These are phyloP conservation scores for Setaria italica DNA, from an alignment of 202 grass and related monocot genomes.

Conservation along the genomic window DNA sequence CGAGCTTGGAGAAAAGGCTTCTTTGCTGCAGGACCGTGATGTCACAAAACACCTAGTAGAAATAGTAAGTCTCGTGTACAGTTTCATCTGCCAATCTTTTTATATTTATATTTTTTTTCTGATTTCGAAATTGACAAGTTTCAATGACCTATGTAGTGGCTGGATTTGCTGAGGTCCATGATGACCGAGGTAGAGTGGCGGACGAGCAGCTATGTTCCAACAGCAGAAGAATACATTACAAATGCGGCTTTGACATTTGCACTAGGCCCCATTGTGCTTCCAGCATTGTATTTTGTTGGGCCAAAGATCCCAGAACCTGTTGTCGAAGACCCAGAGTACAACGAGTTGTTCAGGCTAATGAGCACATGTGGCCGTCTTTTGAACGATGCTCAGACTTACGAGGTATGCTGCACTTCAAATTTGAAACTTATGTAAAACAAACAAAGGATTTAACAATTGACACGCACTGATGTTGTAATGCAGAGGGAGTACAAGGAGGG, in stretches of 20 bases:
- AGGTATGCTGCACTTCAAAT: constrained; percentile 36
- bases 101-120: neutral
- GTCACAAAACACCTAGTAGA: constrained; percentile 61
- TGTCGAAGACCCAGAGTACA: constrained; percentile 50
- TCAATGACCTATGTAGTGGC: constrained; percentile 51
- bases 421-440: neutral
- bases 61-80: constrained; percentile 13
- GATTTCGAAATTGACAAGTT: neutral
- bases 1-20: constrained; percentile 61
- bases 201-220: constrained; percentile 46
- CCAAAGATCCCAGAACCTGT: constrained; percentile 53
- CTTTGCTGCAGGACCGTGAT: constrained; percentile 48
- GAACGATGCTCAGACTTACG: constrained; percentile 64
- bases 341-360: constrained; percentile 59
- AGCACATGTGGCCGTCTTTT: constrained; percentile 75
- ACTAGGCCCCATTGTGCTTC: constrained; percentile 64
- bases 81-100: neutral
- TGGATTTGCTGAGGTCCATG: constrained; percentile 60
- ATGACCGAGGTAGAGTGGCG: constrained; percentile 72
- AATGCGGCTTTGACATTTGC: constrained; percentile 69
- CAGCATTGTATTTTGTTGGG: constrained; percentile 69
- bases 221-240: constrained; percentile 55
- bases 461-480: neutral
- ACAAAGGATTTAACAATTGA: neutral
- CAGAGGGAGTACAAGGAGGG: constrained; percentile 70